A percentile compares a stretch with the other conserved stretches of the same genome.
Evolutionary conservation across 2,329 filamentous ascomycete species (phyloP).

Genomic region (Thelonectria olida): DNA sequence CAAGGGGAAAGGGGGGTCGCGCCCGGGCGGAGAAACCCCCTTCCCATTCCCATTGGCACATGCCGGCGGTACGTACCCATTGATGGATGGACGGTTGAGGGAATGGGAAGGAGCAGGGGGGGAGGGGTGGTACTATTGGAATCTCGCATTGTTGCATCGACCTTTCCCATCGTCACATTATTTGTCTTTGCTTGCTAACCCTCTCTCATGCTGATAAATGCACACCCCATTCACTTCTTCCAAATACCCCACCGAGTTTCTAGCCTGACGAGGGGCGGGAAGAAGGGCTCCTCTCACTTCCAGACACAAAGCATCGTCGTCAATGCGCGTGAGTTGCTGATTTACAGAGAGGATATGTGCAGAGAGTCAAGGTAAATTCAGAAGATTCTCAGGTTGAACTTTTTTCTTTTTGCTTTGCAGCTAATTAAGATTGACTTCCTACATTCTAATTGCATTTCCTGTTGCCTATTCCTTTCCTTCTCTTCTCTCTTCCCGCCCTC

Average conservation of each 20-base stretch:
- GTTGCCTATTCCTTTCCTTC: not conserved
- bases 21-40: not conserved
- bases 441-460: not conserved
- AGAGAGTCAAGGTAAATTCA: not conserved
- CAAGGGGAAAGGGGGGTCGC: slow-evolving; percentile 33
- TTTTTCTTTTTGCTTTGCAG: no score
- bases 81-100: slow-evolving; percentile 5
- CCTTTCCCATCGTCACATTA: slow-evolving; percentile 16
- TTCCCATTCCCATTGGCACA: slow-evolving; percentile 8
- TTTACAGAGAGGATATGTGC: not conserved
- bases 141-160: slow-evolving; percentile 20
- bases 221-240: not conserved
- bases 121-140: slow-evolving; percentile 11
- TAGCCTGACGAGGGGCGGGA: not conserved
- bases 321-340: not conserved
- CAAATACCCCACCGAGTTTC: not conserved
- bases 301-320: slow-evolving; percentile 5
- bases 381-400: no score
- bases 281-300: not conserved
- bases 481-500: not conserved
- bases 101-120: not conserved
- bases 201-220: slow-evolving; percentile 7
- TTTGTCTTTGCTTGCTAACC: slow-evolving; percentile 20
- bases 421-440: not conserved
- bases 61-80: slow-evolving; percentile 1